phyloP scores from a whole-genome alignment of 1,139 yeast genomes.

The Wickerhamiella infanticola region DNA sequence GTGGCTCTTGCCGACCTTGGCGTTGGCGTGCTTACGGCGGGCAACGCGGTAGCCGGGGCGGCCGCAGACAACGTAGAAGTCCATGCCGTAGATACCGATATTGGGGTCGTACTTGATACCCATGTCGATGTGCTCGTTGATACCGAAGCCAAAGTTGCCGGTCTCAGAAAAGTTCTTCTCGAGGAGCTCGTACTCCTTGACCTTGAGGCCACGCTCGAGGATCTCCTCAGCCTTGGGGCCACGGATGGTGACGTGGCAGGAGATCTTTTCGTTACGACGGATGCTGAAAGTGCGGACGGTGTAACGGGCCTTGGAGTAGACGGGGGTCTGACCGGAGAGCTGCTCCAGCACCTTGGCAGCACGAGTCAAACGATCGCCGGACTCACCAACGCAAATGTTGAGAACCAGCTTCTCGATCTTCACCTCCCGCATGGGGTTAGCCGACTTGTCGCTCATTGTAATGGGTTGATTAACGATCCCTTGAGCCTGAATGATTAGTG shows the following conservation, averaged over 20 bases:
- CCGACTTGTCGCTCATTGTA: conserved; percentile 25
- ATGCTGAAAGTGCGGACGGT: conserved; percentile 99
- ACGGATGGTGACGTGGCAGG: conserved; percentile 98
- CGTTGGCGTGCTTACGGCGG: conserved; percentile 95
- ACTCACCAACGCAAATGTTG: conserved; percentile 99
- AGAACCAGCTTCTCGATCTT: conserved; percentile 98
- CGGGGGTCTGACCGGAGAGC: conserved; percentile 99
- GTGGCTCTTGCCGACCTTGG: conserved; percentile 86
- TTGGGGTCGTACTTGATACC: conserved; percentile 99
- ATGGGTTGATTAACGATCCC: conserved; percentile 1
- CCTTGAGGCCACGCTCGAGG: conserved; percentile 99
- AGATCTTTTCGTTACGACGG: conserved; percentile 98
- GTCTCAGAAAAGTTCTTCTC: conserved; percentile 91
- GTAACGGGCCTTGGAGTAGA: conserved; percentile 99
- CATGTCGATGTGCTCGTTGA: conserved; percentile 97
- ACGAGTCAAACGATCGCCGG: conserved; percentile 99
- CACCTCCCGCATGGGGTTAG: conserved; percentile 92
- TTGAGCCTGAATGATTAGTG: not conserved
- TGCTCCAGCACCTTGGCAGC: conserved; percentile 99
- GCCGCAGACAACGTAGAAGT: conserved; percentile 98
- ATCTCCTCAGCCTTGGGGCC: conserved; percentile 99
- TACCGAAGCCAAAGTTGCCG: conserved; percentile 99
- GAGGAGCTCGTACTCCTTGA: conserved; percentile 96
- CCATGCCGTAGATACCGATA: conserved; percentile 99
- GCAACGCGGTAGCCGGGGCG: conserved; percentile 99